These are phyloP conservation scores for Apiosordaria backusii DNA, from an alignment of 495 filamentous ascomycete species.

Conservation along the genomic window DNA sequence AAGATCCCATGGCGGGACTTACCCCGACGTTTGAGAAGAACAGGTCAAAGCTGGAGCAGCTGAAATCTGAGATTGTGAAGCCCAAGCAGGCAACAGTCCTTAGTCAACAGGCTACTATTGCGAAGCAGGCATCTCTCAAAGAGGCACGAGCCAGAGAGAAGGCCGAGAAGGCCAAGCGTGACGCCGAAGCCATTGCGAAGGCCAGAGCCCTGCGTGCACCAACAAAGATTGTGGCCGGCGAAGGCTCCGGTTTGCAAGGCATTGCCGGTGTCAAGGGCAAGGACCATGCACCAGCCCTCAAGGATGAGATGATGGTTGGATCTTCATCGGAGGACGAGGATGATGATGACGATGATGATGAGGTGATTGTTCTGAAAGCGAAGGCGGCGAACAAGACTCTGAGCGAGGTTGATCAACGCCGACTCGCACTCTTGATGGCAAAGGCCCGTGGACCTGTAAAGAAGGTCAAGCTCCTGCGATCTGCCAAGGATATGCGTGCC, in stretches of 20 bases:
- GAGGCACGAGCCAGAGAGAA: constrained; percentile 68
- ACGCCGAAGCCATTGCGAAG: constrained; percentile 62
- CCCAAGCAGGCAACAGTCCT: constrained; percentile 32
- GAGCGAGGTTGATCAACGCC: constrained; percentile 51
- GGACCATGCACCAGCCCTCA: constrained; percentile 56
- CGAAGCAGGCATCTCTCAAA: constrained; percentile 50
- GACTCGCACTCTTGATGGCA: constrained; percentile 43
- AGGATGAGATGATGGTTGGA: constrained; percentile 85
- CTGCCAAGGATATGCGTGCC: constrained; percentile 88
- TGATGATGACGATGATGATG: constrained; percentile 53
- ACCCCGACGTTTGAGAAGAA: constrained; percentile 40
- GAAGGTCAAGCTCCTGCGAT: constrained; percentile 71
- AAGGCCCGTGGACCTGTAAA: constrained; percentile 65
- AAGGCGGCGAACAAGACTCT: constrained; percentile 35
- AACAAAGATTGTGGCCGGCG: constrained; percentile 58
- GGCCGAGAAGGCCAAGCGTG: constrained; percentile 68
- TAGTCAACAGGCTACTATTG: constrained; percentile 36
- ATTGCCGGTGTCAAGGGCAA: constrained; percentile 73
- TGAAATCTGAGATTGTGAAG: constrained; percentile 14
- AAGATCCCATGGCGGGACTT: constrained; percentile 35
- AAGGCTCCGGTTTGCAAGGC: constrained; percentile 72
- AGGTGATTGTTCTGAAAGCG: constrained; percentile 47
- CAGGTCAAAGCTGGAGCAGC: constrained; percentile 24
- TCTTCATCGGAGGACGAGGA: constrained; percentile 73
- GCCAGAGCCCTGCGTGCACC: constrained; percentile 58